A percentile compares a stretch with the other conserved stretches of the same genome.
Evolutionary conservation across 2,329 filamentous ascomycete genomes (phyloP).

Genomic region (Sporothrix protearum): DNA sequence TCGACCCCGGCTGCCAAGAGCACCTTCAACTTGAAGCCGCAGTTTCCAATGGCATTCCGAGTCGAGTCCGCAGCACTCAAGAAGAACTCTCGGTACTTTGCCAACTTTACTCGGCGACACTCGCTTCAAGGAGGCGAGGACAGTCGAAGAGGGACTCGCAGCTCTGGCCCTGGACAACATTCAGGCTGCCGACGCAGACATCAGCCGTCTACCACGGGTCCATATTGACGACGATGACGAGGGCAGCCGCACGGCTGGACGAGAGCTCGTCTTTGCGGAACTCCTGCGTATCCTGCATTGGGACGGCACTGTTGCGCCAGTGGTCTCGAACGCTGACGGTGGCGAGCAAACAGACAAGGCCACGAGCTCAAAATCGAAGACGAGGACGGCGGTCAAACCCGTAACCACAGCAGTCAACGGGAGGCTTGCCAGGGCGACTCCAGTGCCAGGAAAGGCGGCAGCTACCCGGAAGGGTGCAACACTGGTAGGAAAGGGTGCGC

Average conservation of each 20-base stretch:
- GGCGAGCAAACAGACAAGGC: neutral
- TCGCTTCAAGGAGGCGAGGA: constrained; percentile 60
- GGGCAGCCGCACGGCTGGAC: constrained; percentile 57
- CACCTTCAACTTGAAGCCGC: constrained; percentile 33
- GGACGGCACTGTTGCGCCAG: constrained; percentile 35
- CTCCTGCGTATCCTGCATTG: constrained; percentile 65
- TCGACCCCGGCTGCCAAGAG: neutral
- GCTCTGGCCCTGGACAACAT: constrained; percentile 47
- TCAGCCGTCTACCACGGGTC: constrained; percentile 59
- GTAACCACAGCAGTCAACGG: neutral
- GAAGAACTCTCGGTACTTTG: constrained; percentile 66
- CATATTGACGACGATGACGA: constrained; percentile 65
- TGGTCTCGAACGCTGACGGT: neutral
- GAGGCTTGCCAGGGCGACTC: neutral
- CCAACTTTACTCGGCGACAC: constrained; percentile 60
- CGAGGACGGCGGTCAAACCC: neutral
- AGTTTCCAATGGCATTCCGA: constrained; percentile 51
- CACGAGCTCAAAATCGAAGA: neutral
- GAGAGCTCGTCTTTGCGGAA: constrained; percentile 62
- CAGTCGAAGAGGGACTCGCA: constrained; percentile 51
- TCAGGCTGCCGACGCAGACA: constrained; percentile 45
- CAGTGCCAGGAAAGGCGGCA: neutral
- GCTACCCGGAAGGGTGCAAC: neutral
- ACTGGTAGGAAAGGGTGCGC: neutral
- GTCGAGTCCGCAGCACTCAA: constrained; percentile 56